phyloP scores from a whole-genome alignment of 495 filamentous ascomycete species.

The Cercophora samala region DNA sequence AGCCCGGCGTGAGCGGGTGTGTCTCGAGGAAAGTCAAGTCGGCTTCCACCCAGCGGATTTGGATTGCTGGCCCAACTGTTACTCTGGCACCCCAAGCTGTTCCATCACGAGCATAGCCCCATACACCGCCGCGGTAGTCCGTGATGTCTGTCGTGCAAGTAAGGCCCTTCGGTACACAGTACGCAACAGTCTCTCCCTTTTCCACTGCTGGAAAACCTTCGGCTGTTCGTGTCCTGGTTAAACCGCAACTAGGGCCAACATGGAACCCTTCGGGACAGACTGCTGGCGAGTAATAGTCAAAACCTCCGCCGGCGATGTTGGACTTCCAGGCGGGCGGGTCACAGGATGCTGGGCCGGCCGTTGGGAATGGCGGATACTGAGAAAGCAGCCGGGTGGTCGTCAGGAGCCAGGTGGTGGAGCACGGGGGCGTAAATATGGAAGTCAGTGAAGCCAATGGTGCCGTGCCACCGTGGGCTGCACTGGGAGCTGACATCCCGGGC shows the following conservation, averaged over 20 bases:
- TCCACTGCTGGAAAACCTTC: constrained; percentile 38
- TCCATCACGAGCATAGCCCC: constrained; percentile 33
- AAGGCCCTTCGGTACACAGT: constrained; percentile 39
- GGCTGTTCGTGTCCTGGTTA: constrained; percentile 26
- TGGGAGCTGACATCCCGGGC: constrained; percentile 22
- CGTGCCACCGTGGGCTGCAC: constrained; percentile 26
- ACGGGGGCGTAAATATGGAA: constrained; percentile 41
- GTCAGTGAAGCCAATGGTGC: constrained; percentile 39
- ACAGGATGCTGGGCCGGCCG: constrained; percentile 33
- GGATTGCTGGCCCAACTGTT: constrained; percentile 40
- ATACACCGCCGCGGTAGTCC: constrained; percentile 42
- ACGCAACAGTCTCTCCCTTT: constrained; percentile 38
- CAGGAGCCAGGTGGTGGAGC: constrained; percentile 39
- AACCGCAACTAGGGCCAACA: constrained; percentile 34
- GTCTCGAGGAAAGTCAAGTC: constrained; percentile 38
- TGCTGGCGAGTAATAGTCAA: constrained; percentile 43
- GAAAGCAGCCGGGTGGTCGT: constrained; percentile 39
- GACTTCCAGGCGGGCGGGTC: constrained; percentile 37
- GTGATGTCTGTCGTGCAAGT: constrained; percentile 40
- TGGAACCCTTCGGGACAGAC: constrained; percentile 41
- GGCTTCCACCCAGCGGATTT: constrained; percentile 40
- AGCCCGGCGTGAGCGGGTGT: constrained; percentile 35
- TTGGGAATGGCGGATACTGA: constrained; percentile 40
- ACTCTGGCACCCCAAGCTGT: constrained; percentile 23
- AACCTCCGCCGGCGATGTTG: constrained; percentile 35